Conservation (phyloP, 1,284 basidiomycete genomes). For the Lentinula novae-zelandiae region DNA sequence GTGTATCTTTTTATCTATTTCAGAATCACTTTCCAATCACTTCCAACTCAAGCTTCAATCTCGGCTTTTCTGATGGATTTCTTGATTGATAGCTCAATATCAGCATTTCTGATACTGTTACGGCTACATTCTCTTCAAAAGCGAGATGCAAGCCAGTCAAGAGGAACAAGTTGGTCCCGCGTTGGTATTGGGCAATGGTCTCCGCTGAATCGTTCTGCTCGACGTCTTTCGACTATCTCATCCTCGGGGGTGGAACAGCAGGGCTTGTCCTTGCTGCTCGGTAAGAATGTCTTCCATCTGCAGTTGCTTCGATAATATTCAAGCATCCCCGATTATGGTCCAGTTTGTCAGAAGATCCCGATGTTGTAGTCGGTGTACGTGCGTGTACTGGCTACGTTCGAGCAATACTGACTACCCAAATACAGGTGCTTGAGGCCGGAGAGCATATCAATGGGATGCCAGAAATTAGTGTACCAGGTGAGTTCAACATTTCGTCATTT, state of each 20-base stretch:
- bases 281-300: background rate
- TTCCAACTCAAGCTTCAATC: no score
- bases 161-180: background rate
- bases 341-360: constrained; percentile 1
- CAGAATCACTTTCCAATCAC: no score
- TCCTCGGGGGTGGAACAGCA: constrained; percentile 15
- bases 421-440: constrained; percentile 5
- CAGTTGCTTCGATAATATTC: background rate
- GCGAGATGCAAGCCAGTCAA: background rate
- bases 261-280: constrained; percentile 23
- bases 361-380: background rate
- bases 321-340: no score
- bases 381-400: background rate
- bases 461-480: constrained; percentile 4
- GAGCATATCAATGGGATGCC: background rate
- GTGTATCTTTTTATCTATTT: no score
- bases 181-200: background rate
- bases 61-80: background rate
- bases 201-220: background rate
- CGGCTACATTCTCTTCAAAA: background rate
- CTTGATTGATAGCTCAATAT: background rate
- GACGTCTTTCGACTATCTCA: constrained; percentile 5
- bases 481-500: background rate
- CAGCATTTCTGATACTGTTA: background rate
- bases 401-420: background rate